phyloP scores from a whole-genome alignment of 371 early-diverging fungal species.

The Mucor circinelloides region DNA sequence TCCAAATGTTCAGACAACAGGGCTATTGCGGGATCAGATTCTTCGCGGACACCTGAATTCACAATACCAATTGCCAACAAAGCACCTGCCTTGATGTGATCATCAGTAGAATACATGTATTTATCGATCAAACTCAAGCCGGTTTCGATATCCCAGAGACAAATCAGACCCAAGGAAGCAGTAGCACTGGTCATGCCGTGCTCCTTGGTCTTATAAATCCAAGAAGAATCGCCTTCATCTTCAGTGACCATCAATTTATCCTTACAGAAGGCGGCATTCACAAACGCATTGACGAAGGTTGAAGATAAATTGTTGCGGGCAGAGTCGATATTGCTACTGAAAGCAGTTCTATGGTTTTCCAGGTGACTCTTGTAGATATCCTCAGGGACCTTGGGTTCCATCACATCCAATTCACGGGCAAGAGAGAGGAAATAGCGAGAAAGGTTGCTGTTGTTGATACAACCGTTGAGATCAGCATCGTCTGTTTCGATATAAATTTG shows the following conservation, averaged over 20 bases:
- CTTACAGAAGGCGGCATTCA: constrained; percentile 94
- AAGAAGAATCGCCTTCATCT: constrained; percentile 70
- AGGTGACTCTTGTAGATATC: constrained; percentile 97
- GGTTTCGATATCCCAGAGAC: constrained; percentile 93
- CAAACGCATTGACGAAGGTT: constrained; percentile 97
- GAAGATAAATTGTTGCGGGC: constrained; percentile 95
- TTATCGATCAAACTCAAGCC: constrained; percentile 92
- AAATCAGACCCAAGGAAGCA: constrained; percentile 91
- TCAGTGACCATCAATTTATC: constrained; percentile 87
- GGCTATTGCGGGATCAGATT: constrained; percentile 93
- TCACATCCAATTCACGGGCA: constrained; percentile 91
- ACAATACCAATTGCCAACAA: constrained; percentile 93
- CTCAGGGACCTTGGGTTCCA: constrained; percentile 95
- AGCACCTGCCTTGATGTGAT: constrained; percentile 95
- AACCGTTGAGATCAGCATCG: constrained; percentile 81
- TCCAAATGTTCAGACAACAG: constrained; percentile 86
- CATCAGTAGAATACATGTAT: constrained; percentile 87
- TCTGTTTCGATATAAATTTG: constrained; percentile 81
- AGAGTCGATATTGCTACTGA: constrained; percentile 81
- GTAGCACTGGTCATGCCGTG: constrained; percentile 93
- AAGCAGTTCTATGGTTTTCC: constrained; percentile 79
- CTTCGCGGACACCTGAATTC: constrained; percentile 87
- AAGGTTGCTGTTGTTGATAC: constrained; percentile 86
- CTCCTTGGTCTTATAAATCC: constrained; percentile 98
- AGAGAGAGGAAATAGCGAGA: constrained; percentile 86